A percentile compares a stretch with the other conserved stretches of the same genome.
phyloP scores from a whole-genome alignment of 2,329 filamentous ascomycete genomes.

The Colletotrichum plurivorum region DNA sequence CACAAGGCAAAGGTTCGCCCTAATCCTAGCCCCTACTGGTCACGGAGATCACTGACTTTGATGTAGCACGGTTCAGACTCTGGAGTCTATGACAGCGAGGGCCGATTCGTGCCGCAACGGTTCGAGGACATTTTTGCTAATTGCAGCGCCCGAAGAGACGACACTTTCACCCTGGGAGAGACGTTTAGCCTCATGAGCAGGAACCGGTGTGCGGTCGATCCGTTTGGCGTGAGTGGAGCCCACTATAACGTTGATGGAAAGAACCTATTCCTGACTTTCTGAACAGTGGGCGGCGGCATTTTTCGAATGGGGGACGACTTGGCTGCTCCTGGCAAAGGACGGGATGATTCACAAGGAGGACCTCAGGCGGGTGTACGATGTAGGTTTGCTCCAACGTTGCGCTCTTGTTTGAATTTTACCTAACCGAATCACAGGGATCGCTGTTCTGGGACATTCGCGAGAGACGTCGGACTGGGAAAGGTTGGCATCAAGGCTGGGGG shows the following conservation, averaged over 20 bases:
- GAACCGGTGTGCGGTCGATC: slow-evolving; percentile 55
- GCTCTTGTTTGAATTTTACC: slow-evolving; percentile 50
- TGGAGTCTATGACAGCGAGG: slow-evolving; percentile 60
- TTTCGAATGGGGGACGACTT: slow-evolving; percentile 60
- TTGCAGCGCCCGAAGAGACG: slow-evolving; percentile 53
- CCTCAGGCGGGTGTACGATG: slow-evolving; percentile 65
- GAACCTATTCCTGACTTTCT: not conserved
- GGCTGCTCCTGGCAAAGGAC: slow-evolving; percentile 67
- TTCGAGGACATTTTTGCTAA: slow-evolving; percentile 64
- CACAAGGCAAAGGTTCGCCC: slow-evolving; percentile 53
- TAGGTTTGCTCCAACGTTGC: slow-evolving; percentile 39
- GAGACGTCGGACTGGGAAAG: slow-evolving; percentile 7
- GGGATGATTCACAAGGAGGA: slow-evolving; percentile 70
- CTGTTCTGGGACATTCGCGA: slow-evolving; percentile 42
- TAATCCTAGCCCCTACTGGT: too few species aligned
- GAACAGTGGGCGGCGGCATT: slow-evolving; percentile 40
- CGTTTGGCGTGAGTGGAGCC: slow-evolving; percentile 54
- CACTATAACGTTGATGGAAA: not conserved
- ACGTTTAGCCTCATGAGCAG: slow-evolving; percentile 51
- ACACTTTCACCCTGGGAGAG: slow-evolving; percentile 53
- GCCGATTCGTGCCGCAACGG: slow-evolving; percentile 59
- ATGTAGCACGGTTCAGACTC: slow-evolving; percentile 59
- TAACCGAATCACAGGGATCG: slow-evolving; percentile 53
- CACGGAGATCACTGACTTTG: fast-evolving
- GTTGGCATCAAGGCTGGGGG: slow-evolving; percentile 31